Percentiles rank a stretch among this genome's conserved stretches.
These are phyloP conservation scores for Mycena floridula DNA, from an alignment of 768 basidiomycete genomes.

Conservation along the genomic window DNA sequence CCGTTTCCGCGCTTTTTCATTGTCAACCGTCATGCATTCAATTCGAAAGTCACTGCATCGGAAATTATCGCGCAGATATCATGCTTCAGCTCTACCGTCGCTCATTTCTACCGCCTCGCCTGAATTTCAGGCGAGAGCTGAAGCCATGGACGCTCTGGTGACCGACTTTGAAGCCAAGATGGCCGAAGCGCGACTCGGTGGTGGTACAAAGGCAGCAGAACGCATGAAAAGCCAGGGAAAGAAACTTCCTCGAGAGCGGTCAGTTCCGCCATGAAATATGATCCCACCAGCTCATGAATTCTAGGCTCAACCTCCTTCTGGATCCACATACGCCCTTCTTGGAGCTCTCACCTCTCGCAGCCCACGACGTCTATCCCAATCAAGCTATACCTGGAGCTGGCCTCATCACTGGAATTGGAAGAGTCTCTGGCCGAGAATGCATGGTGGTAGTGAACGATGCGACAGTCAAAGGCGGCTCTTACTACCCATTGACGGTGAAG, in stretches of 20 bases:
- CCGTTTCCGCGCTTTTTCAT: no score
- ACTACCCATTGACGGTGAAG: conserved; percentile 91
- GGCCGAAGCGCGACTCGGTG: conserved; percentile 58
- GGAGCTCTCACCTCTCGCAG: conserved; percentile 82
- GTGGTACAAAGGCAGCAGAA: conserved; percentile 68
- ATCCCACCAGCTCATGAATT: conserved; percentile 1
- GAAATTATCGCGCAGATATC: no score
- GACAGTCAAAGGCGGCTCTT: conserved; percentile 89
- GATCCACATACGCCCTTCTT: conserved; percentile 88
- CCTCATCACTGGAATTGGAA: conserved; percentile 80
- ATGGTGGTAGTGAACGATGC: conserved; percentile 93
- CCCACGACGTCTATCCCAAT: conserved; percentile 76
- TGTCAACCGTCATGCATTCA: conserved; percentile 8
- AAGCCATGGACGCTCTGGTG: conserved; percentile 67
- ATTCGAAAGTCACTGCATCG: no score
- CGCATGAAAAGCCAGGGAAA: conserved; percentile 77
- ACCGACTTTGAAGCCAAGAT: conserved; percentile 57
- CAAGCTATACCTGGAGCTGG: conserved; percentile 83
- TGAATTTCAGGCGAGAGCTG: conserved; percentile 62
- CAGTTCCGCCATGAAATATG: conserved; percentile 13
- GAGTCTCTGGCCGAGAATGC: conserved; percentile 77
- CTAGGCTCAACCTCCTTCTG: conserved; percentile 64
- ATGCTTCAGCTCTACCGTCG: conserved; percentile 71
- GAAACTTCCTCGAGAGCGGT: conserved; percentile 82
- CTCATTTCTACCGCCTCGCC: conserved; percentile 61